phyloP scores from a whole-genome alignment of 2,329 filamentous ascomycete species.

The Magnaporthales sp. region DNA sequence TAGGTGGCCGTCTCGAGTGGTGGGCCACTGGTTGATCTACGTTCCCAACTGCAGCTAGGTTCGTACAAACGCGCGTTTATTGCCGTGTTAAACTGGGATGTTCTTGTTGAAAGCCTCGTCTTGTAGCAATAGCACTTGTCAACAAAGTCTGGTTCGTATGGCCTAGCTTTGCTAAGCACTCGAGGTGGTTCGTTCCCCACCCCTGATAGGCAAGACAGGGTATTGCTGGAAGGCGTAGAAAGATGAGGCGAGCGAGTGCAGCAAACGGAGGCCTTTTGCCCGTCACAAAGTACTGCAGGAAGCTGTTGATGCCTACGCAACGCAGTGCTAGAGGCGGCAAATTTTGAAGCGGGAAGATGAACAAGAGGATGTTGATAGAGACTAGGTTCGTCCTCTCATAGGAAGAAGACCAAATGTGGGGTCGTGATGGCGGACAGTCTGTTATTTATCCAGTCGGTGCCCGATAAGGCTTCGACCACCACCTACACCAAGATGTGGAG shows the following conservation, averaged over 20 bases:
- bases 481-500: not conserved
- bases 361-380: not conserved
- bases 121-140: not conserved
- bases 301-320: not conserved
- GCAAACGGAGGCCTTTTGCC: not conserved
- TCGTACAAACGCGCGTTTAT: not conserved
- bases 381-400: not conserved
- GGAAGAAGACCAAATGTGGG: slow-evolving; percentile 2
- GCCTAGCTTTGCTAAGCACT: not conserved
- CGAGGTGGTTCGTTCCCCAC: not conserved
- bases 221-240: not conserved
- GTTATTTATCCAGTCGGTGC: slow-evolving; percentile 7
- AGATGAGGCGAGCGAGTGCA: not conserved
- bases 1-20: not conserved
- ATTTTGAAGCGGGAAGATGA: not conserved
- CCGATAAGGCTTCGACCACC: not conserved
- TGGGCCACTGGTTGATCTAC: not conserved
- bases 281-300: not conserved
- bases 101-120: not conserved
- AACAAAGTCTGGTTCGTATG: not conserved
- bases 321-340: not conserved
- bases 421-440: not conserved
- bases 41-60: not conserved
- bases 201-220: not conserved
- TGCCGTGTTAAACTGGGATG: not conserved